Evolutionary conservation across 208 protist species (phyloP), one percentile per base, ranked within the genome.

Genomic region (Pavlovales sp.): DNA sequence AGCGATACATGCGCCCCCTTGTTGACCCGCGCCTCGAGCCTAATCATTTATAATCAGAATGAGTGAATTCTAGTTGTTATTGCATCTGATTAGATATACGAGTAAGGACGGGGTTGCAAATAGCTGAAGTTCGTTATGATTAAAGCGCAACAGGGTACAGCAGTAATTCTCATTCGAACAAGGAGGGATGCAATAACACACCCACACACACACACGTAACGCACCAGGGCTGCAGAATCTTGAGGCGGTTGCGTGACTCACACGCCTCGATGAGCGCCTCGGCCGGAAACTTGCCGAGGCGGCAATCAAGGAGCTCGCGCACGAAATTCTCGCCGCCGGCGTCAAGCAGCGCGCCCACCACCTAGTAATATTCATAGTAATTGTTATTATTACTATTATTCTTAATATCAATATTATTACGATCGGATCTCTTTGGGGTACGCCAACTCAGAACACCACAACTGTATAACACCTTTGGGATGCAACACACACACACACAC

Each of bases 341-440:
- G 91, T 99, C 98, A 46, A 99, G 95, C 14, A 99, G 94, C 20
- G 98, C 96, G 88, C 96, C 97, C 36, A 99, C 97, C 14, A 99
- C 98, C 22, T 71, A 41, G 94, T n/a, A n/a, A n/a, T n/a, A n/a
- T n/a, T n/a, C n/a, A 30, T 75, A 30, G 20, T 20, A 32, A 30
- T 75, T 20, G 20, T 20, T 75, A 75, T 30, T 32, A 32, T n/a
- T n/a, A n/a, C n/a, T n/a, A n/a, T n/a, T n/a, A n/a, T n/a, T n/a
- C n/a, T n/a, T n/a, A n/a, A n/a, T 32, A 75, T 75, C 20, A 32
- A 75, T 75, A 75, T 30, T n/a, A n/a, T n/a, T n/a, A n/a, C n/a
- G n/a, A n/a, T n/a, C n/a, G n/a, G n/a, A n/a, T n/a, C n/a, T n/a
- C n/a, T n/a, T n/a, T n/a, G n/a, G n/a, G n/a, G n/a, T n/a, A n/a